These are phyloP conservation scores for Aspergillus glaucus DNA, from an alignment of 2,329 filamentous ascomycete genomes.

Conservation along the genomic window DNA sequence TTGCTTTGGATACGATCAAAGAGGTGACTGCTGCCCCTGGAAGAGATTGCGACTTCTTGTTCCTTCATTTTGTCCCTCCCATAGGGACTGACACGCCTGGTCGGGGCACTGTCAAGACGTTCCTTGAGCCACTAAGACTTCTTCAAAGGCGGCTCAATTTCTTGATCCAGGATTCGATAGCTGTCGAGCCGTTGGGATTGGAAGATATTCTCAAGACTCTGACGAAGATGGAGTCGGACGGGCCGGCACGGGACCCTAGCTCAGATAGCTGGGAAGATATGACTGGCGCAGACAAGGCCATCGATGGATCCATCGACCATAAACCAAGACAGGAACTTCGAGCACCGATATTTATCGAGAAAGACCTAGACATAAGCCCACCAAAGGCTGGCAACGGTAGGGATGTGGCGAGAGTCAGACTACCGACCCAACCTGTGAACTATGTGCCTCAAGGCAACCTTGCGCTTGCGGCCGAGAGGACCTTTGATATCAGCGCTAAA, in stretches of 20 bases:
- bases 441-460: conserved; percentile 82
- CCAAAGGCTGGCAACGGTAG: conserved; percentile 29
- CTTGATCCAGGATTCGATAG: conserved; percentile 71
- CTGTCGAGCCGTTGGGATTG: conserved; percentile 62
- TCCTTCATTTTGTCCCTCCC: conserved; percentile 66
- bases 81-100: conserved; percentile 59
- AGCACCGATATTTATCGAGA: conserved; percentile 56
- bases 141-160: conserved; percentile 80
- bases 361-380: conserved; percentile 49
- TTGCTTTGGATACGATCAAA: conserved; percentile 68
- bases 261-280: conserved; percentile 90
- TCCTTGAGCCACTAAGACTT: conserved; percentile 77
- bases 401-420: conserved; percentile 65
- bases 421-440: conserved; percentile 72
- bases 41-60: conserved; percentile 87
- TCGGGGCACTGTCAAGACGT: conserved; percentile 82
- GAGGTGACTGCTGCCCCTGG: conserved; percentile 89
- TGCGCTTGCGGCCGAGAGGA: conserved; percentile 65
- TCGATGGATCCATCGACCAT: conserved; percentile 33
- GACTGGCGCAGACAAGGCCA: conserved; percentile 56
- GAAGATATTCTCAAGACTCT: conserved; percentile 66
- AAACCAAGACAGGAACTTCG: conserved; percentile 47
- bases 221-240: conserved; percentile 64
- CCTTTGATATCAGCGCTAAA: conserved; percentile 88
- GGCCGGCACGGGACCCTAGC: conserved; percentile 59